Evolutionary conservation across 106 monocot genomes (phyloP).

Genomic region (Apostasia shenzhenica): DNA sequence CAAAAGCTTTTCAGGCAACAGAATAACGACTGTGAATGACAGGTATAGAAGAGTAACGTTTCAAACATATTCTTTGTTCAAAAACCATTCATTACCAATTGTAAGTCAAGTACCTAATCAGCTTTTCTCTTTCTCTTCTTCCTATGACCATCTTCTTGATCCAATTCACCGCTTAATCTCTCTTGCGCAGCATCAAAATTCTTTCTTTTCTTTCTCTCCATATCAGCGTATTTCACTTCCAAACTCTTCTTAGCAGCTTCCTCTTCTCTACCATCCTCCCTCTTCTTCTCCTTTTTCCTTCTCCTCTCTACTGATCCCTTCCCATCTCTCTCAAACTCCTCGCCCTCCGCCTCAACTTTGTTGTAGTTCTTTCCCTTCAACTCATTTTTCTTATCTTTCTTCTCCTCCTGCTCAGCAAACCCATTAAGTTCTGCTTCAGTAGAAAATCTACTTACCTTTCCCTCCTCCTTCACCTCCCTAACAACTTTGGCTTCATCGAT

Average conservation of each 20-base stretch:
- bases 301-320: background rate
- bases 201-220: constrained; percentile 1
- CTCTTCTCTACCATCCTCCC: background rate
- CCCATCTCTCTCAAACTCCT: background rate
- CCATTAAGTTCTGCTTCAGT: background rate
- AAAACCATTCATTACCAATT: background rate
- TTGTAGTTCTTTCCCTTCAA: background rate
- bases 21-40: background rate
- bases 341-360: background rate
- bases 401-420: background rate
- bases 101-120: background rate
- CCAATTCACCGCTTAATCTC: background rate
- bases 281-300: constrained; percentile 2
- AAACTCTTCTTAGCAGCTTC: background rate
- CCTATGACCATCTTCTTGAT: background rate
- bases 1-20: background rate
- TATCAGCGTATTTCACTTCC: too few species aligned
- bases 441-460: background rate
- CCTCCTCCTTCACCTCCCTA: background rate
- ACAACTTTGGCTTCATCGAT: background rate
- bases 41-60: background rate
- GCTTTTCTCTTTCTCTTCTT: background rate
- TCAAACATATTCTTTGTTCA: background rate
- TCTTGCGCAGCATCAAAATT: background rate
- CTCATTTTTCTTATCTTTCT: background rate